phyloP scores from a whole-genome alignment of 768 basidiomycete species.

The Rhodotorula kratochvilovae region DNA sequence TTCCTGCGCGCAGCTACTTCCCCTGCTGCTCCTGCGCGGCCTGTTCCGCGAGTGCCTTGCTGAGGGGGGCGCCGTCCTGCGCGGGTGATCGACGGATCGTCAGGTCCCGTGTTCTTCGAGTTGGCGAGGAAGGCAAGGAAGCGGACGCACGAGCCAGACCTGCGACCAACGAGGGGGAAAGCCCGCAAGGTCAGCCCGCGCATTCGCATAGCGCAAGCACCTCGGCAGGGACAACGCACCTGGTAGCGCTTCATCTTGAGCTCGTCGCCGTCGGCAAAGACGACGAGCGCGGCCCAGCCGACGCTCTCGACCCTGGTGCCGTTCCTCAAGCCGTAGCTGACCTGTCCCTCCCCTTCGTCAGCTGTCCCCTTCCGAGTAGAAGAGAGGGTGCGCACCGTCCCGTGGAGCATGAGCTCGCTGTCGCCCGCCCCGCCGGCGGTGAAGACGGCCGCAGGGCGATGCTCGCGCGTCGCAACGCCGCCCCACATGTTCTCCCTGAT shows the following conservation, averaged over 20 bases:
- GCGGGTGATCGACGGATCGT: background rate
- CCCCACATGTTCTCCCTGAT: constrained; percentile 36
- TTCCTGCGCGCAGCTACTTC: background rate
- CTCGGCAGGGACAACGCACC: constrained; percentile 9
- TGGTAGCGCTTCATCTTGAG: constrained; percentile 26
- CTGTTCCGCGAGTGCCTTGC: constrained; percentile 9
- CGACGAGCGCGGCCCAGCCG: constrained; percentile 22
- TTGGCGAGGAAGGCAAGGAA: background rate
- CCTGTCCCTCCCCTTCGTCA: constrained; percentile 1
- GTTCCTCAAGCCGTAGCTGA: constrained; percentile 29
- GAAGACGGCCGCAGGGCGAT: constrained; percentile 5
- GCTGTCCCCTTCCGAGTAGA: background rate
- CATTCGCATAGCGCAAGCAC: no score
- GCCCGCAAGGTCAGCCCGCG: background rate
- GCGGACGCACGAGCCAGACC: constrained; percentile 21
- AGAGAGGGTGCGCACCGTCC: constrained; percentile 12
- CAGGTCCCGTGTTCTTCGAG: background rate
- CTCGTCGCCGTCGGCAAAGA: constrained; percentile 5
- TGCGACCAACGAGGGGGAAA: background rate
- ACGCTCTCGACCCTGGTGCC: constrained; percentile 23
- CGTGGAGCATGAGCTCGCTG: constrained; percentile 26
- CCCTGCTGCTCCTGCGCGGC: background rate
- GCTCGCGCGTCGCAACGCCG: constrained; percentile 19
- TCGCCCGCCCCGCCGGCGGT: background rate
- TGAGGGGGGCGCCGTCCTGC: constrained; percentile 26